phyloP scores from a whole-genome alignment of 1,139 yeast genomes.

The Meyerozyma elateridarum region DNA sequence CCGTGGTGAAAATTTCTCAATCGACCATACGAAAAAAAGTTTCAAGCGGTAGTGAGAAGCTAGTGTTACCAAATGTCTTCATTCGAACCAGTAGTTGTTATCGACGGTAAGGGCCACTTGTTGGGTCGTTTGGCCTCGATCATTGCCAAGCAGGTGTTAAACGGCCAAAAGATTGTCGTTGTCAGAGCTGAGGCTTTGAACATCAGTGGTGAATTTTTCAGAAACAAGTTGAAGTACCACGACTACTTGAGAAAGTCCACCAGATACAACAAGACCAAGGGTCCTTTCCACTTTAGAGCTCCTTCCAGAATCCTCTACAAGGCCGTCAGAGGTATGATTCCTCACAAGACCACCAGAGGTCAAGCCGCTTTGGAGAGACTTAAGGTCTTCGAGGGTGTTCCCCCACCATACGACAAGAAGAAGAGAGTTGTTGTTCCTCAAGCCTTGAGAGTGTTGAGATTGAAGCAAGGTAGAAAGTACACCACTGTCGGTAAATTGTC shows the following conservation, averaged over 20 bases:
- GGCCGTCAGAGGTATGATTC: constrained; percentile 99
- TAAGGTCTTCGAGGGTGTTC: constrained; percentile 99
- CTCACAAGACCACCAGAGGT: constrained; percentile 99
- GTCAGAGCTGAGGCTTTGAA: constrained; percentile 98
- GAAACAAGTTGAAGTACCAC: constrained; percentile 99
- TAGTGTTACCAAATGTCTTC: constrained; percentile 58
- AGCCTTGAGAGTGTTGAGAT: constrained; percentile 98
- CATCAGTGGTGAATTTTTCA: constrained; percentile 99
- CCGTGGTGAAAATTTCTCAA: constrained; percentile 5
- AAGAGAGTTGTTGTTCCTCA: constrained; percentile 99
- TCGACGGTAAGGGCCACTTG: constrained; percentile 99
- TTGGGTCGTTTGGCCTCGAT: constrained; percentile 99
- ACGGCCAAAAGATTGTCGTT: constrained; percentile 96
- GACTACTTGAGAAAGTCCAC: constrained; percentile 99
- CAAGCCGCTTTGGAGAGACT: constrained; percentile 99
- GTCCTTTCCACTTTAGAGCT: constrained; percentile 99
- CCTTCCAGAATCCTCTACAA: constrained; percentile 99
- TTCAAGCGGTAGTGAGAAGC: constrained; percentile 3
- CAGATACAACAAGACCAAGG: constrained; percentile 97
- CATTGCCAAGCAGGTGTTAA: constrained; percentile 96
- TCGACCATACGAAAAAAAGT: constrained; percentile 3
- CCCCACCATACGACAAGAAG: constrained; percentile 99
- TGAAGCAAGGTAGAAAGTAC: constrained; percentile 99
- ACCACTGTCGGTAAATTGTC: constrained; percentile 97
- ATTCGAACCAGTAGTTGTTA: constrained; percentile 94